Percentiles rank a stretch among this genome's conserved stretches.
phyloP scores from a whole-genome alignment of 2,329 filamentous ascomycete species.

The Aureobasidium sp. region DNA sequence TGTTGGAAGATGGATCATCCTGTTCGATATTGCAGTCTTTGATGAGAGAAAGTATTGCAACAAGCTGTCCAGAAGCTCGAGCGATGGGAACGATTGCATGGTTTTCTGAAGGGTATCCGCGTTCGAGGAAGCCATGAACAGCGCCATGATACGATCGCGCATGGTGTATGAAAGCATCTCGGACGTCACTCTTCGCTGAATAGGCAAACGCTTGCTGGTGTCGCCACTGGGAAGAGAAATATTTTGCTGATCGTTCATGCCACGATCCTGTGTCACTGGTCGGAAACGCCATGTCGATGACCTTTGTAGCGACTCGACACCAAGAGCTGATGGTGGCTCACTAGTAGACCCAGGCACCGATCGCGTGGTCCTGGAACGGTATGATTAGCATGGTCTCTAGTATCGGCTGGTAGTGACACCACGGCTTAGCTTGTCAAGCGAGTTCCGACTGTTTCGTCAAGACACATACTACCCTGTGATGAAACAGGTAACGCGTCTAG shows the following conservation, averaged over 20 bases:
- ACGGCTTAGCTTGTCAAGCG: no score
- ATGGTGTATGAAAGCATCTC: slow-evolving; percentile 34
- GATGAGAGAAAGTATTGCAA: slow-evolving; percentile 50
- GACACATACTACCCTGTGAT: no score
- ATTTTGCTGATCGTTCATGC: slow-evolving; percentile 29
- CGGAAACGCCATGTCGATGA: slow-evolving; percentile 38
- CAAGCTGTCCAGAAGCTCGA: slow-evolving; percentile 51
- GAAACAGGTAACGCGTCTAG: no score
- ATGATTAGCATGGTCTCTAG: no score
- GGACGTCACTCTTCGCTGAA: slow-evolving; percentile 33
- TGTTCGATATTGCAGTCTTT: slow-evolving; percentile 31
- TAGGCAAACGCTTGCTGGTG: slow-evolving; percentile 22
- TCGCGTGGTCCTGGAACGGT: no score
- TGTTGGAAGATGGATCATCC: slow-evolving; percentile 54
- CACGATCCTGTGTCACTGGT: slow-evolving; percentile 29
- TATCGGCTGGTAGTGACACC: no score
- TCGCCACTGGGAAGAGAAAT: slow-evolving; percentile 32
- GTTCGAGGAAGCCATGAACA: slow-evolving; percentile 53
- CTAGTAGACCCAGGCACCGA: slow-evolving; percentile 22
- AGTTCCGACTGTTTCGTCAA: no score
- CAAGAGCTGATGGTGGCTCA: slow-evolving; percentile 22
- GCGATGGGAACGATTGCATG: slow-evolving; percentile 53
- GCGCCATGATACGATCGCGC: slow-evolving; percentile 52
- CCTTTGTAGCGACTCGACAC: slow-evolving; percentile 30
- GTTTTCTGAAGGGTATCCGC: slow-evolving; percentile 41